phyloP scores from a whole-genome alignment of 257 asterid genomes.

The Avicennia marina region DNA sequence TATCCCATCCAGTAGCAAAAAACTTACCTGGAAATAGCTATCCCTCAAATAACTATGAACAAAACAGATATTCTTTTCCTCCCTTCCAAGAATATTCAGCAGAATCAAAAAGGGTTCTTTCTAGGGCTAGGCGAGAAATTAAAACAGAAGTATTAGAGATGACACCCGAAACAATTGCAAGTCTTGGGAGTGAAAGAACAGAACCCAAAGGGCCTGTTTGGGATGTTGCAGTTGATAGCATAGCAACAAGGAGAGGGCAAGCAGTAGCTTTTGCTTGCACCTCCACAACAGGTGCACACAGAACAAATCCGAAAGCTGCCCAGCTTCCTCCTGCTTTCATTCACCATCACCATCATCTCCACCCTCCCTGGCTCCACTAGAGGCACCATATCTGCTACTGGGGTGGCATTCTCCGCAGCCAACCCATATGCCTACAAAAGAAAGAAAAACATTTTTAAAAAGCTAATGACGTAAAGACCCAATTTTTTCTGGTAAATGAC shows the following conservation, averaged over 20 bases:
- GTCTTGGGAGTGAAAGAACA: constrained; percentile 69
- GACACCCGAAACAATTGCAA: constrained; percentile 68
- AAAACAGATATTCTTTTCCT: too few species aligned
- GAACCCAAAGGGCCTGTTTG: constrained; percentile 70
- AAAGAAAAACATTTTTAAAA: constrained; percentile 7
- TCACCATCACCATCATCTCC: constrained; percentile 32
- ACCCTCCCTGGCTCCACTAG: constrained; percentile 35
- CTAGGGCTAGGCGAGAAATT: too few species aligned
- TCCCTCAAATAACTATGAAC: too few species aligned
- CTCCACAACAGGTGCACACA: constrained; percentile 64
- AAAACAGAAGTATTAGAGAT: constrained; percentile 16
- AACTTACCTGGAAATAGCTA: too few species aligned
- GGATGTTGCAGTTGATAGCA: constrained; percentile 68
- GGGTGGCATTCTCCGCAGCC: constrained; percentile 4
- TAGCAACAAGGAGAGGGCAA: constrained; percentile 67
- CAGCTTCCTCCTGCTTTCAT: constrained; percentile 52
- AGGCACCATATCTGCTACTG: constrained; percentile 39
- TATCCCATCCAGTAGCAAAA: too few species aligned
- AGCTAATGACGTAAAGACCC: too few species aligned
- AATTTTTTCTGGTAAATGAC: too few species aligned
- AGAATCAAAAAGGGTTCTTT: too few species aligned
- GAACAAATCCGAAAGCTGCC: constrained; percentile 64
- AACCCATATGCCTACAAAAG: constrained; percentile 27
- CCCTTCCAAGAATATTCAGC: too few species aligned
- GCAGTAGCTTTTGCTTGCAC: constrained; percentile 40